Evolutionary conservation across 495 filamentous ascomycete species (phyloP).

Genomic region (Podospora anserina): DNA sequence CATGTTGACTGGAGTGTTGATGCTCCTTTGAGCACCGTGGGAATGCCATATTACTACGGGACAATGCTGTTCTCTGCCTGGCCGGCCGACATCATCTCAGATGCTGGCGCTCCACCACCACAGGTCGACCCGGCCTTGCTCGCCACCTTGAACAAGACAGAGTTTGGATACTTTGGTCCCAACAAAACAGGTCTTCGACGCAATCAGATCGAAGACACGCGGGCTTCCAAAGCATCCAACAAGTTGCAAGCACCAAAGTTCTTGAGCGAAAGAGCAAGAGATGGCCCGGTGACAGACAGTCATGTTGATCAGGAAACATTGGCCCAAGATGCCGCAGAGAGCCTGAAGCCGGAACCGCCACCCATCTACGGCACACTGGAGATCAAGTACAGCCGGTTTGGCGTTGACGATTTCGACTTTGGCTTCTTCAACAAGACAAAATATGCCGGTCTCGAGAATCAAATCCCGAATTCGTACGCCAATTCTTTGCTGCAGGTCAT

Average conservation of each 20-base stretch:
- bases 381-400: constrained; percentile 96
- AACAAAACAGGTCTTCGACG: constrained; percentile 71
- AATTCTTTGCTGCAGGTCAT: constrained; percentile 90
- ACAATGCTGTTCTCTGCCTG: constrained; percentile 84
- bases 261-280: constrained; percentile 83
- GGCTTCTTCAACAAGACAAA: constrained; percentile 85
- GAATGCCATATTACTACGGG: constrained; percentile 83
- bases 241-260: constrained; percentile 72
- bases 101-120: constrained; percentile 75
- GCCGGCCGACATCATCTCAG: constrained; percentile 77
- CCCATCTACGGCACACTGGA: constrained; percentile 85
- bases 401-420: constrained; percentile 97
- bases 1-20: constrained; percentile 66
- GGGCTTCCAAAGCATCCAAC: constrained; percentile 51
- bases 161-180: constrained; percentile 69
- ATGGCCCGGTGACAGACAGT: constrained; percentile 39
- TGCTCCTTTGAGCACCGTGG: constrained; percentile 75
- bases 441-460: constrained; percentile 90
- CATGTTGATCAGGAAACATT: constrained; percentile 54
- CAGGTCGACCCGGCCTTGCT: constrained; percentile 73
- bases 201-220: constrained; percentile 80
- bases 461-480: constrained; percentile 93
- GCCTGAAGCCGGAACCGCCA: constrained; percentile 69
- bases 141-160: constrained; percentile 61
- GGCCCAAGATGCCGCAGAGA: constrained; percentile 55